Evolutionary conservation across 2,329 filamentous ascomycete species (phyloP).

Genomic region (Phaeophleospora eucalypticola): DNA sequence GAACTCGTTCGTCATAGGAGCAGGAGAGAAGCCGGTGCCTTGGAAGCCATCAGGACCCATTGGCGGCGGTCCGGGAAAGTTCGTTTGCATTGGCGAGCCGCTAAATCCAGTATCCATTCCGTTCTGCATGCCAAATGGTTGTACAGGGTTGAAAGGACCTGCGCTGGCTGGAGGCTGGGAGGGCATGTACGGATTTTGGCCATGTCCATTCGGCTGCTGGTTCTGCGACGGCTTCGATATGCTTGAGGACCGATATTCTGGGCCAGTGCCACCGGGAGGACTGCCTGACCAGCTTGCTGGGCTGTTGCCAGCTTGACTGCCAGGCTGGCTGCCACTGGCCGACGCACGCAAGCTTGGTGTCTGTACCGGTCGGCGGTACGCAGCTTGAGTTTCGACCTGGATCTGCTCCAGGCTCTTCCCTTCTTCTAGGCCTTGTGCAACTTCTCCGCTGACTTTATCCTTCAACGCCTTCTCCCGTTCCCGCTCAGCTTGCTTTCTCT

Average conservation of each 20-base stretch:
- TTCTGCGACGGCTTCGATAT: slow-evolving; percentile 11
- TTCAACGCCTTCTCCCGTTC: slow-evolving; percentile 35
- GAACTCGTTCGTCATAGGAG: slow-evolving; percentile 4
- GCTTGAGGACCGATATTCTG: slow-evolving; percentile 17
- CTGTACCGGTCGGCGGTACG: slow-evolving; percentile 31
- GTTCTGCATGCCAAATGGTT: slow-evolving; percentile 11
- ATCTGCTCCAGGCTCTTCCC: slow-evolving; percentile 34
- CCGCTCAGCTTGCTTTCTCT: slow-evolving; percentile 69
- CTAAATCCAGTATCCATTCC: slow-evolving; percentile 11
- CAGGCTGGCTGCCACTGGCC: slow-evolving; percentile 21
- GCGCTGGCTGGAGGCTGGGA: slow-evolving; percentile 10
- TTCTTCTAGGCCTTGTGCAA: slow-evolving; percentile 28
- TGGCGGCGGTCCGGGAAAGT: slow-evolving; percentile 1
- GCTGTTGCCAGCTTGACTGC: slow-evolving; percentile 23
- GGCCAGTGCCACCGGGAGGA: slow-evolving; percentile 16
- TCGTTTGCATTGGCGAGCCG: slow-evolving; percentile 8
- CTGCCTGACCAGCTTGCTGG: slow-evolving; percentile 28
- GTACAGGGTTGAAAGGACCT: slow-evolving; percentile 7
- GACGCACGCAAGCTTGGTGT: slow-evolving; percentile 30
- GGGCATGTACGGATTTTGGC: slow-evolving; percentile 19
- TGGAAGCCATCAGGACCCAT: slow-evolving; percentile 3
- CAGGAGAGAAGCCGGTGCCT: slow-evolving; percentile 4
- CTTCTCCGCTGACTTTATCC: slow-evolving; percentile 22
- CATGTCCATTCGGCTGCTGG: slow-evolving; percentile 10
- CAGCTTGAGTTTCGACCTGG: slow-evolving; percentile 34